Base-by-base conservation (phyloP, 1,139 yeast species). In the Yamadazyma conglobata region DNA sequence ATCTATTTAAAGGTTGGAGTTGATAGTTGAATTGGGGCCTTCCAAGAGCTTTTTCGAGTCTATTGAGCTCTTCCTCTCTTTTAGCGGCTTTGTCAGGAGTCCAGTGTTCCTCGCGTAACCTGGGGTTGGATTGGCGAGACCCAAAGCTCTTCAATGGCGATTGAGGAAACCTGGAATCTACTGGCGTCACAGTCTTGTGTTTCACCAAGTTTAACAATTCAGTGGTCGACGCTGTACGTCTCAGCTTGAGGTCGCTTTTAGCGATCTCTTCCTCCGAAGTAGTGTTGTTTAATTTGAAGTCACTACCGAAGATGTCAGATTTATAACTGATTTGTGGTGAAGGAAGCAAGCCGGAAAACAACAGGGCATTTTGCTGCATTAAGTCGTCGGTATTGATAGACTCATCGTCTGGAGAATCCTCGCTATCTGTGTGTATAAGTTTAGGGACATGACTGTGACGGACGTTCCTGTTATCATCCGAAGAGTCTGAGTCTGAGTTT, bases 281-380 rank as follows among this genome's bases (percentile, higher is more conserved):
- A n/a, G 29, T 37, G 8, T 37, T 36, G 7, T 35, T 34, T 10
- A 43, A 24, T 17, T 35, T 43, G 25, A 44, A 40, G 16, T 40
- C 46, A 30, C 44, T 42, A 4, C 61, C 63, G 37, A 58, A 56
- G 16, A 57, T 47, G 20, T 57, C 54, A 1, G 64, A 56, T 10
- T 58, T 43, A 27, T 56, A 55, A 33, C 68, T 60, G 12, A 63
- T 58, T 40, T 63, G 69, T 3, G 70, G 70, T 1, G 70, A 63
- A 1, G 70, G 69, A 10, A 63, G 46, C 6, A 58, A 37, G 8
- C 54, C 68, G 0, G 68, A 59, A 24, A 50, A 48, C 9, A 60
- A 41, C 2, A 65, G 58, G 4, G 55, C 56, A 34, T 58, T 56
- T 19, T 56, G 59, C 30, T 56, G 56, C 48, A 59, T 50, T 19